phyloP scores from a whole-genome alignment of 345 rosid genomes.

The Rhodamnia argentea region DNA sequence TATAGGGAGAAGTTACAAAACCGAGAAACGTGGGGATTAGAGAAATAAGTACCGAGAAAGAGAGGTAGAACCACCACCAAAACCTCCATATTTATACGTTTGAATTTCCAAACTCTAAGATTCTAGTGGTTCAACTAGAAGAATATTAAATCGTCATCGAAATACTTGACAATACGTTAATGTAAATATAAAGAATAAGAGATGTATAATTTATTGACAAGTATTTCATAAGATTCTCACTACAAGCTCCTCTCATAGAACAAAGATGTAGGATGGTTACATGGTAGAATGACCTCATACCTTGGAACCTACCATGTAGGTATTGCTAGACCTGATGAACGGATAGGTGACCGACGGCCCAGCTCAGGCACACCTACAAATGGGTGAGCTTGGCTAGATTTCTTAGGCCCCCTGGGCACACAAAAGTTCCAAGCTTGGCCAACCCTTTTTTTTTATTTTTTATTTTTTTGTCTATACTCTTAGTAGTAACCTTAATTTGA shows the following conservation, averaged over 20 bases:
- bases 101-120: too few relatives aligned
- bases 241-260: neutral
- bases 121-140: neutral
- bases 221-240: neutral
- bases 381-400: neutral
- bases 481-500: neutral
- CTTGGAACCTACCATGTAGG: neutral
- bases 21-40: neutral
- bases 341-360: neutral
- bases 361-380: neutral
- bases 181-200: neutral
- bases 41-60: neutral
- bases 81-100: neutral
- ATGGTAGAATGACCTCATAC: neutral
- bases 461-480: neutral
- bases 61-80: neutral
- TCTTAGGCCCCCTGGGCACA: neutral
- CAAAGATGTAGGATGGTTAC: neutral
- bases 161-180: neutral
- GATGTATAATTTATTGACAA: neutral
- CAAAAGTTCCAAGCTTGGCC: neutral
- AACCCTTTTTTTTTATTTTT: neutral
- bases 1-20: neutral
- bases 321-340: neutral
- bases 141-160: neutral